Base-by-base conservation (phyloP, 1,284 basidiomycete genomes). In the Fomes fomentarius region DNA sequence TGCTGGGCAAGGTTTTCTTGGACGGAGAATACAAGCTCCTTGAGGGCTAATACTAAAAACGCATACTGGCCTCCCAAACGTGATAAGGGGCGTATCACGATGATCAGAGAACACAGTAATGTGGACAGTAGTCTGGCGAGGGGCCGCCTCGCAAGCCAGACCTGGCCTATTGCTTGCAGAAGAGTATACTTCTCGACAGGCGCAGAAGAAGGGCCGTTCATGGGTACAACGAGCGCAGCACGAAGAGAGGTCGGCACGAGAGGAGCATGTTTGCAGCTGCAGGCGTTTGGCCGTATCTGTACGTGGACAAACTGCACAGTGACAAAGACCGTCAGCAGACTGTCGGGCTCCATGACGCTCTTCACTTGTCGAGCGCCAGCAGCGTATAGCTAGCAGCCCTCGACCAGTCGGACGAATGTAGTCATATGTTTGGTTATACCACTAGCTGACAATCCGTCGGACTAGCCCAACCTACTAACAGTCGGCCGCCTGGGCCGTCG, bases 1-100 rank as follows among this genome's bases (percentile, higher is more conserved):
- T 82, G 78, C 60, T 81, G 77, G 0, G 79, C 74, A 12, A 80
- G 70, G 58, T 71, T 76, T 42, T 76, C 74, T 56, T 81, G 77
- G 0, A 76, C 73, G 9, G 75, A 74, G 61, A 81, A 81, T 34
- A 78, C 73, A 7, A 80, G 71, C 54, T 80, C 78, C 56, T 81
- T 80, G 25, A 80, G 57, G 1, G 75, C 72, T 5, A 80, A 66
- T 4, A 76, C 74, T 1, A 80, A 67, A 62, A 78, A 81, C 21
- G 76, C 77, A 45, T 67, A 71, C 2, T 57, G 52, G 4, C 79
- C 77, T 4, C 79, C 79, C 21, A 75, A 63, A 24, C 54, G 63
- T 14, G 77, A 75, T 54, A 77, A 74, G 0, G 77, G 76, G 5
- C 70, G 74, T 11, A 77, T 56, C 24, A 75, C 76, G 40, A 81